Base-by-base conservation (phyloP, 2,329 filamentous ascomycete species). In the Beauveria caledonica region DNA sequence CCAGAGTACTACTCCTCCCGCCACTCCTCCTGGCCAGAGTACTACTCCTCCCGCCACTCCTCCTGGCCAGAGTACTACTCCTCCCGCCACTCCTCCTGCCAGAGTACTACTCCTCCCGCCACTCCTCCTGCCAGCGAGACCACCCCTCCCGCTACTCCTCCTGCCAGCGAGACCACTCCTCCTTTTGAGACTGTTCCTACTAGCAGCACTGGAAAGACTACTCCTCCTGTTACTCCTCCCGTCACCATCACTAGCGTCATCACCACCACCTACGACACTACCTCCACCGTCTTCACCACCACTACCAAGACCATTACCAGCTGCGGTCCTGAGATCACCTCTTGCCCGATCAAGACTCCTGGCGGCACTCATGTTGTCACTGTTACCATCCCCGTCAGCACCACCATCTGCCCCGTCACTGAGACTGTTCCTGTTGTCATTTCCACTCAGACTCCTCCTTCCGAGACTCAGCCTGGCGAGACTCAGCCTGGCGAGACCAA, bases 351-450 rank as follows among this genome's bases (percentile, higher is more conserved):
- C 60, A 69, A 73, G 51, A 68, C 74, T 33, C 59, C 59, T 17
- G 66, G 71, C 58, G 78, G 76, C 13, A 76, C 78, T 50, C 76
- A 73, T 0, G 69, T 83, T 33, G 73, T 80, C 58, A 83, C 81
- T 3, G 76, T 81, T 61, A 83, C 80, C 7, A 69, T 87, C 62
- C 72, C 83, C 51, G 67, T 85, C 53, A 81, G 79, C 55, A 86
- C 85, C 64, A 86, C 84, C 45, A 70, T 86, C 68, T 85, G 82
- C 78, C 83, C 81, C 23, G 80, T 84, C 62, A 83, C 81, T n/a
- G 79, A 78, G 74, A 75, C 74, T 44, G 70, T 69, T 44, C 39
- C 52, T 21, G 58, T 58, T 29, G 60, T 63, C 44, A 53, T 62
- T 33, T 60, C 62, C 19, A 56, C 62, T 49, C 60, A 60, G 60